A percentile compares a stretch with the other conserved stretches of the same genome.
These are phyloP conservation scores for Stramenopiles sp. DNA, from an alignment of 352 stramenopile species.

Conservation along the genomic window DNA sequence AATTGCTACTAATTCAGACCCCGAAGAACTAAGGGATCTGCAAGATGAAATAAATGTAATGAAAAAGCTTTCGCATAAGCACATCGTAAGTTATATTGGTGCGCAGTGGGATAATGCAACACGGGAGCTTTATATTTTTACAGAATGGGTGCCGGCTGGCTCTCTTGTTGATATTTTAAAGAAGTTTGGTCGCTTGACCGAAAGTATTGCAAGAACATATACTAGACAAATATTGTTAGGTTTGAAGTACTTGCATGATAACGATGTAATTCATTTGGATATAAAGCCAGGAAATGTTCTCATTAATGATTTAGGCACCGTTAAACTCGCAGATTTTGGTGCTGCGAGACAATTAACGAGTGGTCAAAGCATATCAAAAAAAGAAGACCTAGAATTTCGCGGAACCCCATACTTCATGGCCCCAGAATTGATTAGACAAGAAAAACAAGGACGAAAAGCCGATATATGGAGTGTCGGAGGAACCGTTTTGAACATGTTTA, in stretches of 20 bases:
- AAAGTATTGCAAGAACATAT: slow-evolving; percentile 47
- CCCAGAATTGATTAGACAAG: slow-evolving; percentile 58
- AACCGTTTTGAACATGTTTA: slow-evolving; percentile 51
- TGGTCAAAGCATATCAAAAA: slow-evolving; percentile 32
- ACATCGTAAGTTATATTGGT: slow-evolving; percentile 5
- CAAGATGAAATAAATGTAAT: slow-evolving; percentile 14
- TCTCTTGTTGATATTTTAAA: slow-evolving; percentile 53
- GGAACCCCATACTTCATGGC: slow-evolving; percentile 64
- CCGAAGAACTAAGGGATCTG: slow-evolving; percentile 1
- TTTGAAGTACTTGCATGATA: slow-evolving; percentile 55
- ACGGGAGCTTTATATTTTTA: slow-evolving; percentile 6
- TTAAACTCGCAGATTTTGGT: slow-evolving; percentile 83
- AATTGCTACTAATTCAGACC: slow-evolving; percentile 10
- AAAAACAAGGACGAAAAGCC: slow-evolving; percentile 40
- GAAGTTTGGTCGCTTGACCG: slow-evolving; percentile 41
- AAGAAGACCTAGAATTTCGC: slow-evolving; percentile 34
- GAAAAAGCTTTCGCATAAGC: slow-evolving; percentile 1
- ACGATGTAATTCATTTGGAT: slow-evolving; percentile 57
- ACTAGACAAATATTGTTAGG: slow-evolving; percentile 50
- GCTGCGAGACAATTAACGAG: slow-evolving; percentile 44
- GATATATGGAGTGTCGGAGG: slow-evolving; percentile 56
- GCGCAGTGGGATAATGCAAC: background rate
- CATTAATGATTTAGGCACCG: slow-evolving; percentile 68
- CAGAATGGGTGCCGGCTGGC: slow-evolving; percentile 59
- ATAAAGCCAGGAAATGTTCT: slow-evolving; percentile 73